phyloP scores from a whole-genome alignment of 2,329 filamentous ascomycete species.

The Fusarium mexicanum region DNA sequence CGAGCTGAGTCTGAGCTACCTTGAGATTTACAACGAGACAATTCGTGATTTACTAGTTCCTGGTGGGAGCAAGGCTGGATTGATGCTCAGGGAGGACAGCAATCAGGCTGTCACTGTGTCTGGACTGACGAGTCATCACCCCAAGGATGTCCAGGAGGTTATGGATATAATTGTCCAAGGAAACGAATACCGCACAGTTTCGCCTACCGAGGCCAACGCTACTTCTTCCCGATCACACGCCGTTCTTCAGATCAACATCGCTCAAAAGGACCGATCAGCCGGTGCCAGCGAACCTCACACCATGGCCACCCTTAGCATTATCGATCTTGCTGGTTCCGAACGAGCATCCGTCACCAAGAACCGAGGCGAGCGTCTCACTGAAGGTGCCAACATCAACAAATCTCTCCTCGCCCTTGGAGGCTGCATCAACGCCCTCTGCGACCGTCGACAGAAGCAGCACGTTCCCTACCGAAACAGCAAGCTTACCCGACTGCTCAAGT shows the following conservation, averaged over 20 bases:
- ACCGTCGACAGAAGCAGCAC: conserved; percentile 89
- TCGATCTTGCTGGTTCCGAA: conserved; percentile 95
- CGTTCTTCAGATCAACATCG: conserved; percentile 95
- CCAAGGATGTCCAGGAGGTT: conserved; percentile 91
- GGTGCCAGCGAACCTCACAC: conserved; percentile 94
- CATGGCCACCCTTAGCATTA: conserved; percentile 98
- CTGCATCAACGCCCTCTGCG: conserved; percentile 98
- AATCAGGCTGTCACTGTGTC: conserved; percentile 92
- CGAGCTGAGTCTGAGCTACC: conserved; percentile 90
- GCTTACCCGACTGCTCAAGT: conserved; percentile 92
- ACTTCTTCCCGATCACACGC: conserved; percentile 97
- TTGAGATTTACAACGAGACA: conserved; percentile 99
- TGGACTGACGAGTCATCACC: conserved; percentile 90
- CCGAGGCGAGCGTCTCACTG: conserved; percentile 85
- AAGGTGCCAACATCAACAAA: conserved; percentile 99
- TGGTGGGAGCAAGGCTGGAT: conserved; percentile 77
- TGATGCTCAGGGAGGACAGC: conserved; percentile 94
- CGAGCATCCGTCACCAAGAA: conserved; percentile 97
- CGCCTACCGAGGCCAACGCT: conserved; percentile 95
- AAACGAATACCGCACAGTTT: conserved; percentile 94
- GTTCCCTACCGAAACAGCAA: conserved; percentile 98
- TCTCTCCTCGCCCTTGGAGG: conserved; percentile 92
- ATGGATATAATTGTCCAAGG: conserved; percentile 99
- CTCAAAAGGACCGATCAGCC: conserved; percentile 93
- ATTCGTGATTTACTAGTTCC: conserved; percentile 95